Conservation (phyloP, 2,329 filamentous ascomycete species). For the Pyrenophora tritici-repentis region DNA sequence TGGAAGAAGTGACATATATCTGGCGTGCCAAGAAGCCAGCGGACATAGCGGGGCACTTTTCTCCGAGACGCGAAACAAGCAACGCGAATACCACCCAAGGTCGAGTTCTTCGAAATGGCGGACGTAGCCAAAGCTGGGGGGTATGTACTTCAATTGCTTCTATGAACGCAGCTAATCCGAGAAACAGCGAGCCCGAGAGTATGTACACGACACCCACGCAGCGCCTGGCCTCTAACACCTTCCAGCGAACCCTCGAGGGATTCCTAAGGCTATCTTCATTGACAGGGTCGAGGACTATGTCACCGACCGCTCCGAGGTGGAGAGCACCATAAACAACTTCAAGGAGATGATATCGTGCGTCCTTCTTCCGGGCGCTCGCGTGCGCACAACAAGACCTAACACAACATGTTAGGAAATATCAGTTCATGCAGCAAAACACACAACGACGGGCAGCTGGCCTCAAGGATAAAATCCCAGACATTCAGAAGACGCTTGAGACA, state of each 20-base stretch:
- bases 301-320: slow-evolving; percentile 75
- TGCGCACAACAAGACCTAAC: slow-evolving; percentile 14
- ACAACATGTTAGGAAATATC: slow-evolving; percentile 77
- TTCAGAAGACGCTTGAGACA: slow-evolving; percentile 92
- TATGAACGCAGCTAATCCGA: neutral
- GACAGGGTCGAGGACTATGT: slow-evolving; percentile 76
- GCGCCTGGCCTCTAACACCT: slow-evolving; percentile 19
- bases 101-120: slow-evolving; percentile 30
- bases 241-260: slow-evolving; percentile 33
- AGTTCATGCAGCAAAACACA: slow-evolving; percentile 98
- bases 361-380: neutral
- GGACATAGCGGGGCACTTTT: slow-evolving; percentile 21
- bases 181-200: slow-evolving; percentile 10
- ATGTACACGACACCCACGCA: neutral
- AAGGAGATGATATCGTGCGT: slow-evolving; percentile 90
- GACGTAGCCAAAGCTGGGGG: slow-evolving; percentile 30
- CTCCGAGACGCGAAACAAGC: slow-evolving; percentile 29
- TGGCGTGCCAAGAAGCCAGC: slow-evolving; percentile 11
- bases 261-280: slow-evolving; percentile 15
- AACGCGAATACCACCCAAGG: slow-evolving; percentile 5
- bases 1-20: neutral
- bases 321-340: slow-evolving; percentile 79
- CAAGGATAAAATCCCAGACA: slow-evolving; percentile 95
- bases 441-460: slow-evolving; percentile 80
- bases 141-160: slow-evolving; percentile 13